Conservation (phyloP, 2,329 filamentous ascomycete genomes). For the Epichloe sp. region DNA sequence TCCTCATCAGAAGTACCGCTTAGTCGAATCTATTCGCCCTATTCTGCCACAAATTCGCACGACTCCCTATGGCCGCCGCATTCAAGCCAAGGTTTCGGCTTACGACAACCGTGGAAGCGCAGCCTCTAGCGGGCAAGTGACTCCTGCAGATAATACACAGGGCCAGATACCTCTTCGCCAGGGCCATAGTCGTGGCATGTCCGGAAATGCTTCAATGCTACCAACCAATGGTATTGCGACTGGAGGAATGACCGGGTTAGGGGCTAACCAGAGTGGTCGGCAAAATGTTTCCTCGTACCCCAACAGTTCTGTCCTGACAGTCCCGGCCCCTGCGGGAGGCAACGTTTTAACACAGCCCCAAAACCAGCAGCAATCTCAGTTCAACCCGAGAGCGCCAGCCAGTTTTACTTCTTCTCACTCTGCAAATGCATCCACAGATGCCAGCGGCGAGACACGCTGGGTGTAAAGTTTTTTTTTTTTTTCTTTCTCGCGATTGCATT, state of each 20-base stretch:
- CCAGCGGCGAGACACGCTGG: slow-evolving; percentile 24
- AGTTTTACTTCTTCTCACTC: slow-evolving; percentile 15
- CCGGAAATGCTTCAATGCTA: slow-evolving; percentile 25
- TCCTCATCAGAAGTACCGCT: slow-evolving; percentile 53
- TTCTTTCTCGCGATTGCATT: slow-evolving; percentile 11
- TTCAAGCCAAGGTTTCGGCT: slow-evolving; percentile 71
- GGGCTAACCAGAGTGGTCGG: slow-evolving; percentile 13
- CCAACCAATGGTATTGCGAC: slow-evolving; percentile 15
- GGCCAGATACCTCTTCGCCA: slow-evolving; percentile 40
- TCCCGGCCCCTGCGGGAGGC: slow-evolving; percentile 14
- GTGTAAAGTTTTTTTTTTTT: slow-evolving; percentile 17
- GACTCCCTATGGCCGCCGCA: slow-evolving; percentile 88
- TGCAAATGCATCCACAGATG: slow-evolving; percentile 14
- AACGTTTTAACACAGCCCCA: slow-evolving; percentile 16
- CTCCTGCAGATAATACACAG: slow-evolving; percentile 38
- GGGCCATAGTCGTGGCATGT: slow-evolving; percentile 28
- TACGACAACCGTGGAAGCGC: slow-evolving; percentile 36
- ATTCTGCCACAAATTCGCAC: slow-evolving; percentile 74
- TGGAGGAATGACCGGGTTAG: slow-evolving; percentile 11
- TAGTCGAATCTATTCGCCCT: slow-evolving; percentile 77
- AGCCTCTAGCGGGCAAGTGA: slow-evolving; percentile 34
- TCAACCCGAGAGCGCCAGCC: slow-evolving; percentile 15
- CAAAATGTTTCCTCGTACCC: slow-evolving; percentile 24
- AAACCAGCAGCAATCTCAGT: slow-evolving; percentile 13
- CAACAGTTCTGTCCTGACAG: slow-evolving; percentile 18